Evolutionary conservation across 441 rosid genomes (phyloP), one percentile per base, ranked within the genome.

Genomic region (Adansonia rubrostipa): DNA sequence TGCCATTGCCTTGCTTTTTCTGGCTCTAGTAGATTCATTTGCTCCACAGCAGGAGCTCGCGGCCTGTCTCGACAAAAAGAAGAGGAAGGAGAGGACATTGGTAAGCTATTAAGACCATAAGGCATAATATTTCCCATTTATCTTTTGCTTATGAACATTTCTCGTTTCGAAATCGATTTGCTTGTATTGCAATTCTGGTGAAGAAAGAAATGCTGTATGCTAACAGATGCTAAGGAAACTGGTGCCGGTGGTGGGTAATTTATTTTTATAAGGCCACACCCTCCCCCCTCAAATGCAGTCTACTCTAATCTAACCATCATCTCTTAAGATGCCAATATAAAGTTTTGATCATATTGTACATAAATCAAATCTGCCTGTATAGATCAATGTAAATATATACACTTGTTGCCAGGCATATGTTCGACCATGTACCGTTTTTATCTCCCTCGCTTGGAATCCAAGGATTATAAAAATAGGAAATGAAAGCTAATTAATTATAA

Each of bases 21-120:
- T 93, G 98, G 94, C 98, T 33, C 83, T 93, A 76, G 93, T 91
- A 67, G 95, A 95, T 5, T 85, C 98, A 5, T 84, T 89, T 74
- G 22, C 89, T 44, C 88, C 83, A 53, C 97, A 92, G 80, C 90
- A 87, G 61, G 99, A 95, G 80, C 87, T 95, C 10, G 68, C 17
- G 68, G 68, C 33, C 1, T 64, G 36, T 36, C 33, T 33, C 1
- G 68, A 64, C 57, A 92, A 91, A 78, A 95, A 92, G 90, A 95
- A 93, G 85, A 95, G 93, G 89, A 95, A 93, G 85, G 92, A 87
- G 87, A 77, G 20, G 74, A 48, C 78, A 36, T 79, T 91, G 91
- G 97, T 93, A 86, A 51, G 85, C 71, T 40, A 11, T 71, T 19
- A 9, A 77, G 56, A 58, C 47, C 60, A 40, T 40, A 40, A 28